A percentile compares a stretch with the other conserved stretches of the same genome.
Evolutionary conservation across 2,329 filamentous ascomycete species (phyloP).

Genomic region (Cordyceps cateniannulata): DNA sequence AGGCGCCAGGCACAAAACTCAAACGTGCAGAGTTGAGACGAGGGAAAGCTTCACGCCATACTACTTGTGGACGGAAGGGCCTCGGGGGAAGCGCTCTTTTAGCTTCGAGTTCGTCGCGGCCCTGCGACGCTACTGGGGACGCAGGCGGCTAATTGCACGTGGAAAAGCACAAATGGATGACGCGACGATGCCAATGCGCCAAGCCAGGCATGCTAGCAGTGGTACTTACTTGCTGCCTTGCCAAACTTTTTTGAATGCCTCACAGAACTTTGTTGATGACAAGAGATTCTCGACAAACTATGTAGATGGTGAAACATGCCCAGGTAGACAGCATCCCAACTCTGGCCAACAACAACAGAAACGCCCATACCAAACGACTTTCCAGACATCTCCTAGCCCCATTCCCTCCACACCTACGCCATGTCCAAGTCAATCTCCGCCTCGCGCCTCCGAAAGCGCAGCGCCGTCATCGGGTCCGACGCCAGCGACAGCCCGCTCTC

Average conservation of each 20-base stretch:
- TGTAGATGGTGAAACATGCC: neutral
- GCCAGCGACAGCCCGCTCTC: slow-evolving; percentile 5
- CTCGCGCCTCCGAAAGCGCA: slow-evolving; percentile 11
- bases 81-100: neutral
- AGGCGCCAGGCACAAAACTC: neutral
- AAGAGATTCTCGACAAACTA: neutral
- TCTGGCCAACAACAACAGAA: neutral
- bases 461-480: slow-evolving; percentile 1
- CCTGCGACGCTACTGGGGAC: neutral
- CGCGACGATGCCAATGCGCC: neutral
- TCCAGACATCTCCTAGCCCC: no score
- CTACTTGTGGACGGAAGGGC: neutral
- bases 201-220: neutral
- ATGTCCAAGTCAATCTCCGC: slow-evolving; percentile 11
- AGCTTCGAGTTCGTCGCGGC: neutral
- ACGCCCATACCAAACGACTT: neutral
- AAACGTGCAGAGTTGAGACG: neutral
- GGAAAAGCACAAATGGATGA: neutral
- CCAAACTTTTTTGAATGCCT: neutral
- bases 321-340: neutral
- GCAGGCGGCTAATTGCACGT: neutral
- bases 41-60: neutral
- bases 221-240: neutral
- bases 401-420: no score
- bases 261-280: neutral